Evolutionary conservation across 73 alveolate genomes (phyloP).

Genomic region (Halteria grandinella): DNA sequence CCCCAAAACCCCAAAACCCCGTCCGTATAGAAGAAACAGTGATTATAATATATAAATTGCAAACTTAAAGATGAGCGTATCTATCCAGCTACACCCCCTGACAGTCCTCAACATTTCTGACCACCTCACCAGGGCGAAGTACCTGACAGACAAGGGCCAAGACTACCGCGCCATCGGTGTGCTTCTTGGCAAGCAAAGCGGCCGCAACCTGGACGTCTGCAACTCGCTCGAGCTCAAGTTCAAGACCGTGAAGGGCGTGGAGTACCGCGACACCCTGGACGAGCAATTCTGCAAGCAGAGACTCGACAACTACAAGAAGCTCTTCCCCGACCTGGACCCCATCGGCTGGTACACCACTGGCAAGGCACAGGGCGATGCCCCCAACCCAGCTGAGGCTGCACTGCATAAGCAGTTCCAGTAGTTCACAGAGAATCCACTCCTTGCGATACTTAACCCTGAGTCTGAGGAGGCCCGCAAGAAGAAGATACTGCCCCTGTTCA

Average conservation of each 20-base stretch:
- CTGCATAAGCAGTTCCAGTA: conserved; percentile 70
- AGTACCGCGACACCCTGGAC: conserved; percentile 52
- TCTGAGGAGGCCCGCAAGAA: conserved; percentile 47
- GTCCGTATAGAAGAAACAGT: too few relatives aligned
- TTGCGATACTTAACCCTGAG: conserved; percentile 65
- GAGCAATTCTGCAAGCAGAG: conserved; percentile 67
- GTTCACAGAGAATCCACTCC: conserved; percentile 77
- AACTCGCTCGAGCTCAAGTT: conserved; percentile 73
- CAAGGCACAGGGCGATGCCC: conserved; percentile 21
- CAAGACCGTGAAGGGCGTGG: conserved; percentile 13
- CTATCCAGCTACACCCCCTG: conserved; percentile 70
- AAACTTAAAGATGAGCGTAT: conserved; percentile 70
- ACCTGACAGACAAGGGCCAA: background rate
- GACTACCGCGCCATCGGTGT: conserved; percentile 71
- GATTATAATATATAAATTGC: too few relatives aligned
- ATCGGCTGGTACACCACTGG: conserved; percentile 81
- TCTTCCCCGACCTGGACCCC: conserved; percentile 77
- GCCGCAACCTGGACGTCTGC: conserved; percentile 71
- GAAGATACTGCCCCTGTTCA: conserved; percentile 70
- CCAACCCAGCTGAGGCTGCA: conserved; percentile 56
- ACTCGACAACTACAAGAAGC: conserved; percentile 66
- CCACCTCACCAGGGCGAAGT: conserved; percentile 70
- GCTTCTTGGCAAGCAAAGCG: conserved; percentile 71
- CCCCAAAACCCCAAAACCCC: too few relatives aligned
- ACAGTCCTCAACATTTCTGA: conserved; percentile 78